A percentile compares a stretch with the other conserved stretches of the same genome.
phyloP scores from a whole-genome alignment of 306 rosid species.

The Pachyrhizus erosus region DNA sequence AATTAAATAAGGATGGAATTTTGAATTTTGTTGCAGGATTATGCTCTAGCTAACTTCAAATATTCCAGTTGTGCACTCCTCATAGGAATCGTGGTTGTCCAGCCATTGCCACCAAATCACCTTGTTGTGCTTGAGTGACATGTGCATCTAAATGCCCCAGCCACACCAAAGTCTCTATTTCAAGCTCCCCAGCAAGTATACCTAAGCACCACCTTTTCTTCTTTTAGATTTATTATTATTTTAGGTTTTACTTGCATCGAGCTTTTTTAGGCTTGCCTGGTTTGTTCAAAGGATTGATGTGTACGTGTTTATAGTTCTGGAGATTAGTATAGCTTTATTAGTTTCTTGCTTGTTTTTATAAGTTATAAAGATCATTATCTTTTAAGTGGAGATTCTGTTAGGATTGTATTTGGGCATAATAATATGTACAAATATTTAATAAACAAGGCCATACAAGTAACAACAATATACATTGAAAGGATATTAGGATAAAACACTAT shows the following conservation, averaged over 20 bases:
- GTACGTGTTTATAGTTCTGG: neutral
- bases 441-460: neutral
- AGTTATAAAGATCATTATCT: neutral
- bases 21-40: neutral
- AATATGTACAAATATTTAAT: neutral
- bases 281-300: neutral
- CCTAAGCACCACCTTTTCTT: neutral
- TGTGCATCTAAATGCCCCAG: no score
- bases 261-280: neutral
- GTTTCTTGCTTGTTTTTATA: neutral
- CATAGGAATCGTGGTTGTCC: neutral
- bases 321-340: neutral
- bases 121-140: no score
- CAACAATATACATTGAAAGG: neutral
- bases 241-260: neutral
- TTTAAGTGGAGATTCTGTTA: neutral
- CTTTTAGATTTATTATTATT: neutral
- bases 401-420: neutral
- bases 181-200: neutral
- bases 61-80: neutral
- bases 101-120: no score
- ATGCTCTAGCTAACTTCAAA: neutral
- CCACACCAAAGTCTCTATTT: no score
- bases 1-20: neutral
- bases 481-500: neutral